These are phyloP conservation scores for Suaeda aralocaspica DNA, from an alignment of 148 eudicot species.

Conservation along the genomic window DNA sequence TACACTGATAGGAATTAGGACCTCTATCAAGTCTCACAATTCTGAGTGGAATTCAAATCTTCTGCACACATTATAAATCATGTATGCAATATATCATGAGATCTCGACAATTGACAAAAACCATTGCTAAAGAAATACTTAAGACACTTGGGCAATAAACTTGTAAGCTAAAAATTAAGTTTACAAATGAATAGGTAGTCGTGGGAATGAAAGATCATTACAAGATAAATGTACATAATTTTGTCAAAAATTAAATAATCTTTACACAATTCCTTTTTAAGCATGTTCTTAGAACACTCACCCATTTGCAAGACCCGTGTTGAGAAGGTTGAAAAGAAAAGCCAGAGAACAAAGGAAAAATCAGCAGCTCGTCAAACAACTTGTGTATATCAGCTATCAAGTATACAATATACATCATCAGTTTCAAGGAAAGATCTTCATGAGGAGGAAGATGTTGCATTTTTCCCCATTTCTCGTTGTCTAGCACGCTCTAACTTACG, in stretches of 20 bases:
- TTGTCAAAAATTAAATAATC: background rate
- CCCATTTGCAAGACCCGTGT: background rate
- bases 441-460: constrained; percentile 36
- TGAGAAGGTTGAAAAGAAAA: background rate
- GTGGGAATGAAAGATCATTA: background rate
- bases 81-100: no score
- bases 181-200: no score
- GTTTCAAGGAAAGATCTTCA: background rate
- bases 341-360: background rate
- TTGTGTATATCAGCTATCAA: constrained; percentile 9
- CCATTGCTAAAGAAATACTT: no score
- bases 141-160: no score
- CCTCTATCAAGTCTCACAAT: no score
- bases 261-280: background rate
- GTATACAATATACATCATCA: background rate
- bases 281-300: background rate
- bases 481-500: constrained; percentile 91
- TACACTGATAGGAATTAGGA: no score
- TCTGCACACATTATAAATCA: no score
- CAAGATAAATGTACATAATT: background rate
- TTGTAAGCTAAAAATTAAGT: no score
- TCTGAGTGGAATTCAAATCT: no score
- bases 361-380: background rate
- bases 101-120: no score
- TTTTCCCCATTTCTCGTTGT: constrained; percentile 58